Conservation (phyloP, 257 asterid species). For the Solanum megistacrolobum region DNA sequence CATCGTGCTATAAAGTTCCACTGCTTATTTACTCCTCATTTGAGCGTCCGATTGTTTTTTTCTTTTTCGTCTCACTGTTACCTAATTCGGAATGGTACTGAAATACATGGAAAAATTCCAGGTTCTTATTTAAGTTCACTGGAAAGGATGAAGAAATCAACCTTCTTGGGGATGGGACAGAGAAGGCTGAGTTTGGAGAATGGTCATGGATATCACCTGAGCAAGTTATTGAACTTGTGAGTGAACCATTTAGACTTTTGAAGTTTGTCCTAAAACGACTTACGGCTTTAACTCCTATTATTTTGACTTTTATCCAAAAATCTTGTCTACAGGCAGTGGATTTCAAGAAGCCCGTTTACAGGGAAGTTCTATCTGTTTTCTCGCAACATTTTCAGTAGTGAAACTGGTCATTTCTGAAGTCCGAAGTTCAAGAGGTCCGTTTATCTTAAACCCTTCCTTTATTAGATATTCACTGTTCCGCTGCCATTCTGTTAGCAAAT, state of each 20-base stretch:
- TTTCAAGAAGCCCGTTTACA: conserved; percentile 85
- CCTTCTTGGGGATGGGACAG: conserved; percentile 90
- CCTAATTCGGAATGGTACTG: neutral
- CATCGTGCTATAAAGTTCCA: neutral
- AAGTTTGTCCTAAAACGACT: neutral
- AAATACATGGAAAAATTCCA: neutral
- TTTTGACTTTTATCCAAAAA: neutral
- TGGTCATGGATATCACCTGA: conserved; percentile 92
- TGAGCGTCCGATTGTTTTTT: neutral
- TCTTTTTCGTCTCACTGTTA: neutral
- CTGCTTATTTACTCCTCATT: neutral
- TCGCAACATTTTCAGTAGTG: conserved; percentile 50
- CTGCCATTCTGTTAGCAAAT: neutral
- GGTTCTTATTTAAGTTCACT: conserved; percentile 77
- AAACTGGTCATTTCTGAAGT: neutral
- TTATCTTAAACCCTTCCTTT: neutral
- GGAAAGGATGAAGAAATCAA: conserved; percentile 87
- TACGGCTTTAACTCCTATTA: neutral
- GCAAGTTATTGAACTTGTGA: conserved; percentile 56
- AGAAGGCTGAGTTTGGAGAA: conserved; percentile 88
- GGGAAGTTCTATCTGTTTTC: conserved; percentile 64
- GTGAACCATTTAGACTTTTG: conserved; percentile 6
- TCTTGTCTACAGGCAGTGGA: conserved; percentile 69
- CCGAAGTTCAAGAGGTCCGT: neutral
- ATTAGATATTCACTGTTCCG: neutral